Conservation (phyloP, 306 rosid genomes). For the Lotus japonicus region DNA sequence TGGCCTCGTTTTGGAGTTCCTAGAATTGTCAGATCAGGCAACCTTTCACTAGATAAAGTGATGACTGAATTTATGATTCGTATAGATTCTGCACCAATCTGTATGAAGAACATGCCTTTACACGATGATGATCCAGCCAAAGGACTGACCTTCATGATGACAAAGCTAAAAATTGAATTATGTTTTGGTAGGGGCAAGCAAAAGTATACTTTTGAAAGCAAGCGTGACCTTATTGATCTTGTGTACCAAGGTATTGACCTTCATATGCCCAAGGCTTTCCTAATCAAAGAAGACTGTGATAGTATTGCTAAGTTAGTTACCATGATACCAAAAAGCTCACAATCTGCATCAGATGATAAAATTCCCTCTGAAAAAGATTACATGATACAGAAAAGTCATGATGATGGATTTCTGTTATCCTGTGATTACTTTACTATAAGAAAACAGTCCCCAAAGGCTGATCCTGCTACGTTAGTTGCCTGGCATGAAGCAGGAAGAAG, state of each 20-base stretch:
- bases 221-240: conserved; percentile 67
- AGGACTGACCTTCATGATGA: conserved; percentile 72
- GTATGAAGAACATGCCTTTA: conserved; percentile 64
- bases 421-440: conserved; percentile 90
- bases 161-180: conserved; percentile 60
- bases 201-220: conserved; percentile 72
- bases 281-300: conserved; percentile 43
- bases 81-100: conserved; percentile 64
- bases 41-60: conserved; percentile 83
- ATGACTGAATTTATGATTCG: conserved; percentile 94
- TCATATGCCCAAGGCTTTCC: conserved; percentile 58
- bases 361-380: conserved; percentile 36
- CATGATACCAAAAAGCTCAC: conserved; percentile 52
- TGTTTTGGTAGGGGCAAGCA: conserved; percentile 72
- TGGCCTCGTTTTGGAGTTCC: conserved; percentile 93
- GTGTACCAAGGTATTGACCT: conserved; percentile 87
- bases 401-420: conserved; percentile 77
- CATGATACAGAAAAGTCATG: conserved; percentile 47
- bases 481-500: conserved; percentile 93
- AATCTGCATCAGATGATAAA: conserved; percentile 54
- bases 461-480: conserved; percentile 64
- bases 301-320: conserved; percentile 59
- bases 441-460: conserved; percentile 86
- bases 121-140: conserved; percentile 91
- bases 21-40: conserved; percentile 74